Evolutionary conservation across 306 rosid species (phyloP), one percentile per base, ranked within the genome.

Genomic region (Prinsepia uniflora): DNA sequence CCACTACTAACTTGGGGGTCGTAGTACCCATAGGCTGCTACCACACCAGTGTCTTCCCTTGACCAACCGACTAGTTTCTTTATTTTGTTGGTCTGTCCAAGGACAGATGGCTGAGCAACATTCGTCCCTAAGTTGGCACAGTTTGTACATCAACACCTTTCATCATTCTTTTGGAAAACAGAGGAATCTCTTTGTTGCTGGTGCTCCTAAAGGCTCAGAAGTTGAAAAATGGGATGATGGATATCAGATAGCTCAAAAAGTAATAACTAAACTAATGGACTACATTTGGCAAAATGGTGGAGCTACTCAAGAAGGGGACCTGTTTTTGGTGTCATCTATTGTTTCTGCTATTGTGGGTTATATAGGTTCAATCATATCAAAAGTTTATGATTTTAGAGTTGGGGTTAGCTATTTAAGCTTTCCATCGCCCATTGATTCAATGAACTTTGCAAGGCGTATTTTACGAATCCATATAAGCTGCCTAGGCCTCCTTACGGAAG

Each of bases 301-400:
- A 79, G 99, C 99, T 77, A 97, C 99, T 76, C 99, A 94, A 80
- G 99, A 94, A 83, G 99, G 99, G 48, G 99, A 94, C 62, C 97
- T 97, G 24, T 86, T 95, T 71, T 84, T 94, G 87, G 97, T 94
- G 34, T 80, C 90, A 74, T 94, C 91, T 84, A 96, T 96, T 18
- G 87, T 94, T 82, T 84, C 95, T 79, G 96, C 92, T 75, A 91
- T 94, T 78, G 87, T 94, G 70, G 82, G 84, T 68, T 84, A 83
- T 76, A 78, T 94, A 5, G 95, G 95, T 62, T 81, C 76, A 80
- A 77, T 82, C 58, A 67, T 94, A 65, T 91, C 83, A 34, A 94
- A 83, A 74, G 45, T 80, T 75, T 83, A 83, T 45, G 98, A 90
- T 77, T 84, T 86, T 82, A 78, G 89, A 53, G 66, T 78, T 12